Percentiles rank a stretch among this genome's conserved stretches.
Conservation (phyloP, 768 basidiomycete species). For the Podaxis sp. region DNA sequence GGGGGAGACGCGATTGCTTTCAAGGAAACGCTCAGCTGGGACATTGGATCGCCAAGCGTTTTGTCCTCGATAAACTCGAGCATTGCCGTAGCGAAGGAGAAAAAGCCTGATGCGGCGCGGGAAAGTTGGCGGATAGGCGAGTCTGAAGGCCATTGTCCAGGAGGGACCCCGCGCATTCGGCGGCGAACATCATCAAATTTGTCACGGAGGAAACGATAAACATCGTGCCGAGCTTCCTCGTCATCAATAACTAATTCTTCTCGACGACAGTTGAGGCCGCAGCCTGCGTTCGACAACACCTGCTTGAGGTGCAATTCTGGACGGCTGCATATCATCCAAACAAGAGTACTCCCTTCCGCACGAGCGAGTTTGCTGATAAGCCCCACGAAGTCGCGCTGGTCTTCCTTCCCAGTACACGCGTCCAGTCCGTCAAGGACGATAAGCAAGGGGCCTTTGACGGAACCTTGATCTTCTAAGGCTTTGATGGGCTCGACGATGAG, state of each 20-base stretch:
- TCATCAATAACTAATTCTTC: not conserved
- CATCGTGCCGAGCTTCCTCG: not conserved
- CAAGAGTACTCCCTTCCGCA: too few species aligned
- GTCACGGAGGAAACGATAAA: not conserved
- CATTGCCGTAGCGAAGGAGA: not conserved
- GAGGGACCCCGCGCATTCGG: not conserved
- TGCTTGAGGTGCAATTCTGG: not conserved
- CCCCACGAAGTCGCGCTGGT: not conserved
- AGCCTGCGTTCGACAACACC: not conserved
- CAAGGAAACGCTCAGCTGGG: not conserved
- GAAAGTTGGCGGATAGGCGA: not conserved
- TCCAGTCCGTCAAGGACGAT: conserved; percentile 5
- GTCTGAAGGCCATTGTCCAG: not conserved
- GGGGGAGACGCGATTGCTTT: not conserved
- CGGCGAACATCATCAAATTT: not conserved
- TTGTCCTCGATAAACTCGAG: not conserved
- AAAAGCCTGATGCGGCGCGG: not conserved
- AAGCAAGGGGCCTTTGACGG: not conserved
- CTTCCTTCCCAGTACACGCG: too few species aligned
- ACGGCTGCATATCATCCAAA: conserved; percentile 2
- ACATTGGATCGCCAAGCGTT: not conserved
- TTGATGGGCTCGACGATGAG: too few species aligned
- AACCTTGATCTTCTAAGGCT: too few species aligned
- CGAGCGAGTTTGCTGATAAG: too few species aligned
- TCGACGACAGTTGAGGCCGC: not conserved